Conservation (phyloP, 1,284 basidiomycete genomes). For the Volvariella surrecta region DNA sequence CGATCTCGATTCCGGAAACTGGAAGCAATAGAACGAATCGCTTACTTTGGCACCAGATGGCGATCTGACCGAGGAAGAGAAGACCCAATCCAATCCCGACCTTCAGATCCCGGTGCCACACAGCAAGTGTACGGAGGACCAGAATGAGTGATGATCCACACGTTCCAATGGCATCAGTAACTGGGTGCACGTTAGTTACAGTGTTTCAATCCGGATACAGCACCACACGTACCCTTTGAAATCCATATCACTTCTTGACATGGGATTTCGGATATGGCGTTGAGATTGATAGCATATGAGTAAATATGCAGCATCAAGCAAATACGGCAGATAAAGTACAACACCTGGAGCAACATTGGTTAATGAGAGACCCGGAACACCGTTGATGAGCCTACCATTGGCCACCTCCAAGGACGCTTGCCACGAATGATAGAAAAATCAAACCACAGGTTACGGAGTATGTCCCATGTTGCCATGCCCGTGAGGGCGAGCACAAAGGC, state of each 20-base stretch:
- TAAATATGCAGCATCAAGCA: constrained; percentile 24
- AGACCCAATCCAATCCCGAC: constrained; percentile 14
- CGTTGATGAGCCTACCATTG: constrained; percentile 18
- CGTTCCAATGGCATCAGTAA: constrained; percentile 23
- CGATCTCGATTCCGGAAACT: not conserved
- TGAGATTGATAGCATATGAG: constrained; percentile 21
- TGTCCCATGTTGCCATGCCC: constrained; percentile 23
- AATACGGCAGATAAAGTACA: constrained; percentile 23
- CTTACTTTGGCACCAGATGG: constrained; percentile 22
- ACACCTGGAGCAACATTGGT: constrained; percentile 11
- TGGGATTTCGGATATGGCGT: constrained; percentile 22
- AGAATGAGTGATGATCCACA: constrained; percentile 23
- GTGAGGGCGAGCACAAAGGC: constrained; percentile 20
- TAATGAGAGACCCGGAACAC: not conserved
- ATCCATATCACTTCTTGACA: constrained; percentile 23
- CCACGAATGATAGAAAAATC: constrained; percentile 21
- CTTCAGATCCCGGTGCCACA: constrained; percentile 20
- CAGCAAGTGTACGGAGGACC: constrained; percentile 21
- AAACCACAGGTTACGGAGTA: constrained; percentile 20
- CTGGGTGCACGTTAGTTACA: constrained; percentile 10
- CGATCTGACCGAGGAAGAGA: constrained; percentile 21
- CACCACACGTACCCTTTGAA: constrained; percentile 18
- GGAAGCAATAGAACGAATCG: not conserved
- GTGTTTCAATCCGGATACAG: not conserved
- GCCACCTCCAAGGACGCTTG: constrained; percentile 22